Percentiles rank a stretch among this genome's conserved stretches.
These are phyloP conservation scores for Antrodiella citrinella DNA, from an alignment of 768 basidiomycete species.

Conservation along the genomic window DNA sequence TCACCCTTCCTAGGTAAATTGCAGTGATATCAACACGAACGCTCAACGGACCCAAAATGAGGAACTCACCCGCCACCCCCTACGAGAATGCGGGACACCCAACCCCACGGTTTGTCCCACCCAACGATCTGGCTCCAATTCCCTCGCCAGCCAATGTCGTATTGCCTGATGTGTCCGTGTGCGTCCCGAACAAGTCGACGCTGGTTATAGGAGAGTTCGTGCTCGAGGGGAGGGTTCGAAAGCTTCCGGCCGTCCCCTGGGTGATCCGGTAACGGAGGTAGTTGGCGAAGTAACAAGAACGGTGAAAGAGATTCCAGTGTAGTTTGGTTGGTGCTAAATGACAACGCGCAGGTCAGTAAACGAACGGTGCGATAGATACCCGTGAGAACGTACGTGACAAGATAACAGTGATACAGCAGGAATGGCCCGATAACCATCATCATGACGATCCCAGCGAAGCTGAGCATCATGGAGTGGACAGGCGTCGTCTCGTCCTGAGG, in stretches of 20 bases:
- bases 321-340: constrained; percentile 72
- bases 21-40: not conserved
- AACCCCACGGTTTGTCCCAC: constrained; percentile 42
- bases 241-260: constrained; percentile 28
- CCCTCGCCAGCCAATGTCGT: constrained; percentile 64
- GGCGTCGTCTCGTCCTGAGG: constrained; percentile 57
- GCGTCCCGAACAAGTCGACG: constrained; percentile 57
- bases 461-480: constrained; percentile 60
- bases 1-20: constrained; percentile 39
- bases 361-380: not conserved
- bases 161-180: constrained; percentile 51
- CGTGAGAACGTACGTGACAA: constrained; percentile 50
- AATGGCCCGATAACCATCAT: constrained; percentile 68
- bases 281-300: constrained; percentile 61
- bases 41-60: not conserved
- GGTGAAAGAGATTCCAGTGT: constrained; percentile 72
- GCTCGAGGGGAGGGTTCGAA: constrained; percentile 65
- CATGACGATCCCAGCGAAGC: constrained; percentile 52
- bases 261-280: constrained; percentile 54
- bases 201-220: constrained; percentile 60
- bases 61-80: constrained; percentile 59
- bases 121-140: constrained; percentile 70
- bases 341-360: not conserved
- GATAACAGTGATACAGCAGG: constrained; percentile 66
- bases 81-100: constrained; percentile 43